phyloP scores from a whole-genome alignment of 2,329 filamentous ascomycete species.

The Plenodomus tracheiphilus region DNA sequence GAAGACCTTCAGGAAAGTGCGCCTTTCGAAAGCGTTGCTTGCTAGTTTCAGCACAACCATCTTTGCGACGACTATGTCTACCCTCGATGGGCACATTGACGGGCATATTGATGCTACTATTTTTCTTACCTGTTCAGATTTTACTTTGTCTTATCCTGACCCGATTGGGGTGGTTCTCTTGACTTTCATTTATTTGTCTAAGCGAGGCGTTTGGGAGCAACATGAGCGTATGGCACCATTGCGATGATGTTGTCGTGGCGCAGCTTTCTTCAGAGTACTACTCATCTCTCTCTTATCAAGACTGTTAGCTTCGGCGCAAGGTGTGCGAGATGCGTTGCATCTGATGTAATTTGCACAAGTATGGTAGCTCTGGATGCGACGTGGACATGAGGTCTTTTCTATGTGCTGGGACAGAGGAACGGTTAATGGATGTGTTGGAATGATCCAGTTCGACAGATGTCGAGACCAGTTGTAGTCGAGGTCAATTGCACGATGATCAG shows the following conservation, averaged over 20 bases:
- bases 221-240: neutral
- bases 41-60: constrained; percentile 9
- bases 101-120: neutral
- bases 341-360: neutral
- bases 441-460: no score
- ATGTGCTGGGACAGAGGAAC: neutral
- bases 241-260: neutral
- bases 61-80: neutral
- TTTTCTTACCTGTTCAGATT: neutral
- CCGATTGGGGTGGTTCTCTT: neutral
- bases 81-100: neutral
- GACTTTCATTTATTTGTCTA: neutral
- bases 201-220: neutral
- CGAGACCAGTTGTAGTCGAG: no score
- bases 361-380: neutral
- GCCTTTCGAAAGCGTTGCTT: constrained; percentile 51
- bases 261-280: neutral
- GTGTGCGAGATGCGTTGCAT: constrained; percentile 17
- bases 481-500: no score
- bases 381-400: neutral
- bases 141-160: neutral
- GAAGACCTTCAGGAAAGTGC: constrained; percentile 79
- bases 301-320: constrained; percentile 22
- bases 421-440: no score
- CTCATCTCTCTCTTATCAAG: neutral